These are phyloP conservation scores for Microdochium paspali DNA, from an alignment of 2,329 filamentous ascomycete species.

Conservation along the genomic window DNA sequence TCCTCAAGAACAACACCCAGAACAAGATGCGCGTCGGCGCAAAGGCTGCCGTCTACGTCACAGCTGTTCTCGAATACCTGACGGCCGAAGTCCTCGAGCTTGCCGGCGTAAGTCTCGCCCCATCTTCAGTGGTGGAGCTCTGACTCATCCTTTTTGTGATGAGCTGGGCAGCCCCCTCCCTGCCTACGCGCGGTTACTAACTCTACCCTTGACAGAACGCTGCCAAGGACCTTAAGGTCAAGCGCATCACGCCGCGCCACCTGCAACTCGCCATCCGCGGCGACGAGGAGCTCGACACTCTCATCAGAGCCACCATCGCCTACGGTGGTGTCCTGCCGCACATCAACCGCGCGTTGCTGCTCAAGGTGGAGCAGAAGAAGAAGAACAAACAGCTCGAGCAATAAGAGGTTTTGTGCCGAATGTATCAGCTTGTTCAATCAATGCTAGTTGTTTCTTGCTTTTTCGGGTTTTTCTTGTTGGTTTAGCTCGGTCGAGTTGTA, in stretches of 20 bases:
- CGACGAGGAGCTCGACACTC: conserved; percentile 94
- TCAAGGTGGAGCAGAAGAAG: conserved; percentile 98
- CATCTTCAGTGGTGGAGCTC: conserved; percentile 2
- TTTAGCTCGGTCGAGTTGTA: too few species aligned
- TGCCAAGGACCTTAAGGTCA: conserved; percentile 98
- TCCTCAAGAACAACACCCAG: conserved; percentile 97
- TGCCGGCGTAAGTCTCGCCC: conserved; percentile 61
- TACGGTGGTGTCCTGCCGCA: conserved; percentile 97
- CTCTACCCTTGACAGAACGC: conserved; percentile 56
- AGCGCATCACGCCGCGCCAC: conserved; percentile 97
- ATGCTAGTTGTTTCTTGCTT: too few species aligned
- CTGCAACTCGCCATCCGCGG: conserved; percentile 96
- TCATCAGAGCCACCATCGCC: conserved; percentile 95
- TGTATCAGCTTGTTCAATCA: neutral
- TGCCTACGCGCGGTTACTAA: conserved; percentile 3
- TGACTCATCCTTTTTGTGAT: conserved; percentile 4
- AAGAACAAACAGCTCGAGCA: conserved; percentile 43
- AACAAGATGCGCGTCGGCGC: conserved; percentile 99
- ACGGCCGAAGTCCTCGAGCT: conserved; percentile 97
- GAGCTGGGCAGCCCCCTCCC: conserved; percentile 3
- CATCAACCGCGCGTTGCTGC: conserved; percentile 92
- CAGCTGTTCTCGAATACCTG: conserved; percentile 94
- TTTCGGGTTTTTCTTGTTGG: too few species aligned
- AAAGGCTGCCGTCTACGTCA: conserved; percentile 97
- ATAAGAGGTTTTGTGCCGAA: neutral